These are phyloP conservation scores for Xylaria sp. DNA, from an alignment of 2,329 filamentous ascomycete species.

Conservation along the genomic window DNA sequence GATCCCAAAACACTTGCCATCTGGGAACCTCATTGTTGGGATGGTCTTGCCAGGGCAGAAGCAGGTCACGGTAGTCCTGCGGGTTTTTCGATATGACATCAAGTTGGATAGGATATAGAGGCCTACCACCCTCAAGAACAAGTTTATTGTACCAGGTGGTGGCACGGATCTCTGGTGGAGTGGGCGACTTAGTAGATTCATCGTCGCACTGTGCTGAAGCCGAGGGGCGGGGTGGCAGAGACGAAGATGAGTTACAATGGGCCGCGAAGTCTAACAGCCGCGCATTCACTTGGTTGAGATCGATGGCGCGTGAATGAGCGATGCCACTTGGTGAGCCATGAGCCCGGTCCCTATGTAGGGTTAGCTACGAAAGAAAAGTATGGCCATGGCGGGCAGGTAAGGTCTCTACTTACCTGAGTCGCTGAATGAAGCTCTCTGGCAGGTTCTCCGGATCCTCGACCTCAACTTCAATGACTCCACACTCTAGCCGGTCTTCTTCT, in stretches of 20 bases:
- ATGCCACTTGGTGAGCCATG: not conserved
- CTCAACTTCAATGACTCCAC: not conserved
- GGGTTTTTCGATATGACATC: not conserved
- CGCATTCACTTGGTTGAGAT: slow-evolving; percentile 8
- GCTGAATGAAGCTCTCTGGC: slow-evolving; percentile 15
- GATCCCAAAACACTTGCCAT: not conserved
- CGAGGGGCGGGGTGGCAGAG: not conserved
- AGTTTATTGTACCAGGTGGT: not conserved
- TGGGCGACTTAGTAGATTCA: not conserved
- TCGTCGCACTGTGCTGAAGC: too few species aligned
- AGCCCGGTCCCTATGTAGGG: slow-evolving; percentile 1
- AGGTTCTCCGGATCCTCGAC: slow-evolving; percentile 20
- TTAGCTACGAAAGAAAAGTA: not conserved
- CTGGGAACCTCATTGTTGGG: not conserved
- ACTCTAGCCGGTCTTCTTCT: not conserved
- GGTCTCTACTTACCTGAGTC: slow-evolving; percentile 8
- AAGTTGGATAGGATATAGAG: slow-evolving; percentile 11
- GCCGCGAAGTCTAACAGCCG: slow-evolving; percentile 7
- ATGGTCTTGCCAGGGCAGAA: not conserved
- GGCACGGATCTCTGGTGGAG: not conserved
- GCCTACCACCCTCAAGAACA: slow-evolving; percentile 4
- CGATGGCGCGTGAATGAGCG: not conserved
- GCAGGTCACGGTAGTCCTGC: slow-evolving; percentile 1
- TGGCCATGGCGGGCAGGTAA: not conserved
- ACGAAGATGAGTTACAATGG: not conserved